Percentiles rank a stretch among this genome's conserved stretches.
phyloP scores from a whole-genome alignment of 2,329 filamentous ascomycete genomes.

The Talaromyces sp. region DNA sequence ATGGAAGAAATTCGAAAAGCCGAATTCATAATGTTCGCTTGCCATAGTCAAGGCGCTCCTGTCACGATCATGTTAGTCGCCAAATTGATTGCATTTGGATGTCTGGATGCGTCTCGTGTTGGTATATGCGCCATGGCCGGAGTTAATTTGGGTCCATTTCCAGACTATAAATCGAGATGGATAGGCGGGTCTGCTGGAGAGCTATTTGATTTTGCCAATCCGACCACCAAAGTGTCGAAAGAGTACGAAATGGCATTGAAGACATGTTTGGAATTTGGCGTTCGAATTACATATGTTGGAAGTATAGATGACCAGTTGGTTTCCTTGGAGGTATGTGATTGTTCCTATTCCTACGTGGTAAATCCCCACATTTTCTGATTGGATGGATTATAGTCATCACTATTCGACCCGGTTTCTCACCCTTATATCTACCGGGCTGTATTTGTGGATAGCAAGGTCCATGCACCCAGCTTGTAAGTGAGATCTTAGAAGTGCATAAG shows the following conservation, averaged over 20 bases:
- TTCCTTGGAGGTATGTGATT: slow-evolving; percentile 67
- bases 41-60: slow-evolving; percentile 92
- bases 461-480: slow-evolving; percentile 79
- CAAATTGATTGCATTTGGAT: slow-evolving; percentile 86
- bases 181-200: slow-evolving; percentile 89
- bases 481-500: neutral
- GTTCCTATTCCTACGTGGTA: neutral
- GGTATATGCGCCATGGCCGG: slow-evolving; percentile 88
- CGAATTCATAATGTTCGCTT: slow-evolving; percentile 87
- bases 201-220: slow-evolving; percentile 86
- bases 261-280: slow-evolving; percentile 70
- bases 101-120: slow-evolving; percentile 70
- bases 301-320: slow-evolving; percentile 97
- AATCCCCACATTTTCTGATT: neutral
- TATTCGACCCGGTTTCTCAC: slow-evolving; percentile 79
- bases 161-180: slow-evolving; percentile 84
- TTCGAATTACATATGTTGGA: slow-evolving; percentile 79
- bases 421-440: slow-evolving; percentile 95
- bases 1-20: slow-evolving; percentile 82
- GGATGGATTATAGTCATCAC: slow-evolving; percentile 59
- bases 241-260: slow-evolving; percentile 74
- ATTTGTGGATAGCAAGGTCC: slow-evolving; percentile 88
- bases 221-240: slow-evolving; percentile 74
- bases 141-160: slow-evolving; percentile 87
- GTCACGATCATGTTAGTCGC: slow-evolving; percentile 89